Evolutionary conservation across 768 basidiomycete species (phyloP).

Genomic region (Phlegmacium glaucopus): DNA sequence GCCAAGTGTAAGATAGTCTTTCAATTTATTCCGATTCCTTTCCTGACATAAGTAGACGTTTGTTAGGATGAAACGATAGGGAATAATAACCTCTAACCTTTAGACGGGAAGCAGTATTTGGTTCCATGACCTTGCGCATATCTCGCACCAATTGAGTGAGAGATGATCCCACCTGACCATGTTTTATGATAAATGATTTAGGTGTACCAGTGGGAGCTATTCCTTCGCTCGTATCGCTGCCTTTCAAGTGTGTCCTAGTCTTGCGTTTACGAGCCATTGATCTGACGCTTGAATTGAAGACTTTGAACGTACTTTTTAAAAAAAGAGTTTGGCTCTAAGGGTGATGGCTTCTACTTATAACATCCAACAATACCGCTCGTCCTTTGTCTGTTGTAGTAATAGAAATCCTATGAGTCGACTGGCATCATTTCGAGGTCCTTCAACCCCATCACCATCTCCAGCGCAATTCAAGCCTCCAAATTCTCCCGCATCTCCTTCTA

Average conservation of each 20-base stretch:
- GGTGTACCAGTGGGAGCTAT: slow-evolving; percentile 43
- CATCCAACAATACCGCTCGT: too few species aligned
- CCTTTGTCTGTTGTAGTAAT: too few species aligned
- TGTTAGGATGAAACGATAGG: neutral
- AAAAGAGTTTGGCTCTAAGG: too few species aligned
- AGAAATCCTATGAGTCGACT: slow-evolving; percentile 52
- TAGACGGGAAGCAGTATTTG: slow-evolving; percentile 93
- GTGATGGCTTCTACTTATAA: too few species aligned
- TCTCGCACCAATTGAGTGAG: slow-evolving; percentile 89
- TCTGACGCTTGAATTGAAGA: slow-evolving; percentile 3
- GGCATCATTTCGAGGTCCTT: slow-evolving; percentile 78
- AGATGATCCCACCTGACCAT: slow-evolving; percentile 88
- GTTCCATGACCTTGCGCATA: slow-evolving; percentile 95
- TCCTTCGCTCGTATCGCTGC: slow-evolving; percentile 33
- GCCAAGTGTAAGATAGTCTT: slow-evolving; percentile 91
- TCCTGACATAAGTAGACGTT: slow-evolving; percentile 53
- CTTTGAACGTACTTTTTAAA: too few species aligned
- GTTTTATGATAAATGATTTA: slow-evolving; percentile 95
- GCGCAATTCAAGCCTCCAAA: slow-evolving; percentile 39
- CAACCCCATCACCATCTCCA: slow-evolving; percentile 69
- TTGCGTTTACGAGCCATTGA: slow-evolving; percentile 79
- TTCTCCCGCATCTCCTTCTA: slow-evolving; percentile 43
- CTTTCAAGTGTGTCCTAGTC: slow-evolving; percentile 79
- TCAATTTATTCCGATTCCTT: slow-evolving; percentile 83
- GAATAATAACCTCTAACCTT: slow-evolving; percentile 47